Evolutionary conservation across 768 basidiomycete genomes (phyloP), one percentile per base, ranked within the genome.

Genomic region (Agrocybe pediades): DNA sequence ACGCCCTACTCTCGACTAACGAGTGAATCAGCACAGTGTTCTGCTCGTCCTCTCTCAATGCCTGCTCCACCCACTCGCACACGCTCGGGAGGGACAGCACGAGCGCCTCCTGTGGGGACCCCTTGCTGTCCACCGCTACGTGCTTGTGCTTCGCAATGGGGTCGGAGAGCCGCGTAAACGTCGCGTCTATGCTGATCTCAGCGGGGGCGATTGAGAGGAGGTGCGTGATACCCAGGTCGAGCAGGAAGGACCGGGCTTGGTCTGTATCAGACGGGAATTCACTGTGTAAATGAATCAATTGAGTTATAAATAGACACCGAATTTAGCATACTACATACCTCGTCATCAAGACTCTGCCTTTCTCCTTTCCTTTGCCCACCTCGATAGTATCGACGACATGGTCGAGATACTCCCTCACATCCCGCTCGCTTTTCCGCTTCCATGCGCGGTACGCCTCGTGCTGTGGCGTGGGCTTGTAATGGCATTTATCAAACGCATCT

Each of bases 11-110:
- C 54, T 86, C 85, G n/a, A 74, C 70, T 11, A 70, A 67, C 29
- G 74, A 84, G 64, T 84, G 76, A 19, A 87, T 75, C 20, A 87
- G 78, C 16, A 86, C 78, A 25, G 68, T 69, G 2, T 79, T 79
- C 5, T 74, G 74, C 29, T 53, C 60, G 7, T 74, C 74, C 29
- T 52, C 60, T 8, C 67, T 61, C 6, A 80, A 59, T 0, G 79
- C 78, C 20, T 74, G 62, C 15, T 67, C 62, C n/a, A 84, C 72
- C 53, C 79, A 83, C 33, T 63, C 60, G 50, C 77, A 79, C n/a
- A 74, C 67, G 6, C 68, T 69, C 9, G 78, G 78, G 3, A 86
- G 70, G 6, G 73, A 71, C 20, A 81, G 61, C 3, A 85, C 57
- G 9, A 84, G 66, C 3, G 65, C 72, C 17, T 73, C 78, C 19